phyloP scores from a whole-genome alignment of 2,329 filamentous ascomycete genomes.

The Aspergillus ochraceus region DNA sequence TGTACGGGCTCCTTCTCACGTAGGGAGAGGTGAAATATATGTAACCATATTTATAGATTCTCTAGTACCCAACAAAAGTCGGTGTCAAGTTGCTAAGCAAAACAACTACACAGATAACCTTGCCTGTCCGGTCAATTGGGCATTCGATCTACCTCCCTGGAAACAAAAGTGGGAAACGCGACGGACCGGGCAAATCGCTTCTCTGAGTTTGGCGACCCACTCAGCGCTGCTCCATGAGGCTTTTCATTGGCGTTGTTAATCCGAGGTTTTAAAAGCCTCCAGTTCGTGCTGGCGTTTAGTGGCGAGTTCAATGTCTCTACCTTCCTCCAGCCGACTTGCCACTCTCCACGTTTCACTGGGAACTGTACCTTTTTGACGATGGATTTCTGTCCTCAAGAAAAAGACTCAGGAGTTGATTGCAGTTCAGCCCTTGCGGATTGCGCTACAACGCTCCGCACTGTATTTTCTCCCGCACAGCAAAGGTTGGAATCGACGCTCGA shows the following conservation, averaged over 20 bases:
- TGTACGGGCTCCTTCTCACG: neutral
- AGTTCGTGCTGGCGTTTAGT: neutral
- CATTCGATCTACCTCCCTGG: neutral
- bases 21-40: neutral
- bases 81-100: constrained; percentile 6
- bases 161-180: neutral
- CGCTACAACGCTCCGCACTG: neutral
- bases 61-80: neutral
- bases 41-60: constrained; percentile 5
- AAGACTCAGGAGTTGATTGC: neutral
- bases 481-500: neutral
- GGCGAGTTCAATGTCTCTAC: neutral
- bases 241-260: neutral
- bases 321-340: neutral
- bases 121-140: constrained; percentile 1
- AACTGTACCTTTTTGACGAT: neutral
- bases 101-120: neutral
- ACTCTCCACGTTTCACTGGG: neutral
- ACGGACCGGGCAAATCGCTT: constrained; percentile 1
- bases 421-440: neutral
- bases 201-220: neutral
- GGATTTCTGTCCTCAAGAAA: neutral
- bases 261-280: neutral
- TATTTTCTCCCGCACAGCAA: neutral
- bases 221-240: neutral